Evolutionary conservation across 148 eudicot genomes (phyloP).

Genomic region (Amaranthus hypochondriacus): DNA sequence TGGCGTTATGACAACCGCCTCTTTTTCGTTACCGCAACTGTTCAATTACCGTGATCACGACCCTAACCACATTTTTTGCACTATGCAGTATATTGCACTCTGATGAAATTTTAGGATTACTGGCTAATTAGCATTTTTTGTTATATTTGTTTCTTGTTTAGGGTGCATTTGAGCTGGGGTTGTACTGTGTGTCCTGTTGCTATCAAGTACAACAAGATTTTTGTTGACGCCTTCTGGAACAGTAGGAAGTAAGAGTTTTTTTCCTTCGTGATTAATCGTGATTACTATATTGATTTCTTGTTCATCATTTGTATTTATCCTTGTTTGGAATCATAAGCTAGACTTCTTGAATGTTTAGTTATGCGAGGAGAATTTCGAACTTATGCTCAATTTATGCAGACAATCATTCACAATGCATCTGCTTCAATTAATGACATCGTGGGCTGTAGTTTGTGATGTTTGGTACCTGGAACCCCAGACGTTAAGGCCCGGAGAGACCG

Average conservation of each 20-base stretch:
- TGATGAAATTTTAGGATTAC: not conserved
- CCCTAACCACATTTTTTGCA: too few relatives aligned
- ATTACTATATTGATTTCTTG: not conserved
- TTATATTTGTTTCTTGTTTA: constrained; percentile 20
- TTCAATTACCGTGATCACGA: too few relatives aligned
- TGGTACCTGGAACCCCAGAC: constrained; percentile 98
- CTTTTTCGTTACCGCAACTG: too few relatives aligned
- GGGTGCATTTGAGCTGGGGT: constrained; percentile 98
- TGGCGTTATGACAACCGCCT: too few relatives aligned
- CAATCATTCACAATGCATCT: constrained; percentile 94
- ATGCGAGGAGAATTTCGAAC: not conserved
- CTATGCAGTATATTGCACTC: not conserved
- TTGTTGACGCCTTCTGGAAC: constrained; percentile 99
- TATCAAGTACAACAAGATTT: constrained; percentile 96
- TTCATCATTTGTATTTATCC: not conserved
- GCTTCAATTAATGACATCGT: constrained; percentile 96
- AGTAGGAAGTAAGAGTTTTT: constrained; percentile 71
- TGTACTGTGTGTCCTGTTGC: constrained; percentile 94
- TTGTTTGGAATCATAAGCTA: not conserved
- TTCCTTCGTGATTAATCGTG: not conserved
- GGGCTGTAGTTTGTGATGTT: constrained; percentile 99
- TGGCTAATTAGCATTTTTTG: not conserved
- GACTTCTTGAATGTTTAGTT: not conserved
- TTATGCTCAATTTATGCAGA: constrained; percentile 34
- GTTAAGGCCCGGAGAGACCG: constrained; percentile 77